A percentile compares a stretch with the other conserved stretches of the same genome.
Evolutionary conservation across 1,284 basidiomycete genomes (phyloP).

Genomic region (Ceratobasidium sp.): DNA sequence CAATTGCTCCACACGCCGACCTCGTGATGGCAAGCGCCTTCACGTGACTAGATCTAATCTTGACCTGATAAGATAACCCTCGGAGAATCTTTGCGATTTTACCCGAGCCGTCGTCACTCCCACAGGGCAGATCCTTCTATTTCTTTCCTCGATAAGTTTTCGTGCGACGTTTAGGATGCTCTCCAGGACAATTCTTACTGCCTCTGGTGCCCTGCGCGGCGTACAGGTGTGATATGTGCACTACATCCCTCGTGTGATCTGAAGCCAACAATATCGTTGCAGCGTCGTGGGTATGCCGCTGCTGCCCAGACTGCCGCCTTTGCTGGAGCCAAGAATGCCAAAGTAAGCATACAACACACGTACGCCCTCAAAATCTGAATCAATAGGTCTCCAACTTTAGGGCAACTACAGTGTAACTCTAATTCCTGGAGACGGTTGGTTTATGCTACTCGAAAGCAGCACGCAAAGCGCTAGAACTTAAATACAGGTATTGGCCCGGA

Average conservation of each 20-base stretch:
- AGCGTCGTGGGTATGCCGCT: conserved; percentile 34
- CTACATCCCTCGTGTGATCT: background rate
- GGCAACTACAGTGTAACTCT: conserved; percentile 96
- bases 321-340: conserved; percentile 85
- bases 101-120: conserved; percentile 35
- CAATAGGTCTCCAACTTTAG: conserved; percentile 56
- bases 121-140: conserved; percentile 26
- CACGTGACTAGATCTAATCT: background rate
- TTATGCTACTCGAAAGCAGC: conserved; percentile 4
- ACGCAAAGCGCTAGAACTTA: conserved; percentile 41
- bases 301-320: conserved; percentile 74
- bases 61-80: conserved; percentile 32
- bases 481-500: conserved; percentile 94
- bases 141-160: conserved; percentile 33
- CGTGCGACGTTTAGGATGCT: conserved; percentile 15
- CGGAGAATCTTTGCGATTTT: conserved; percentile 11
- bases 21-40: no score
- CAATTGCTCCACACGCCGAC: no score
- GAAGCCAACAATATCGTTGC: background rate
- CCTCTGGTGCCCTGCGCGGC: conserved; percentile 22
- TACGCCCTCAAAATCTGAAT: background rate
- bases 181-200: conserved; percentile 23
- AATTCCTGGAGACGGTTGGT: conserved; percentile 89
- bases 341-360: conserved; percentile 64
- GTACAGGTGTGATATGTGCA: background rate